Evolutionary conservation across 2,329 filamentous ascomycete species (phyloP).

Genomic region (Tolypocladium pustulatum): DNA sequence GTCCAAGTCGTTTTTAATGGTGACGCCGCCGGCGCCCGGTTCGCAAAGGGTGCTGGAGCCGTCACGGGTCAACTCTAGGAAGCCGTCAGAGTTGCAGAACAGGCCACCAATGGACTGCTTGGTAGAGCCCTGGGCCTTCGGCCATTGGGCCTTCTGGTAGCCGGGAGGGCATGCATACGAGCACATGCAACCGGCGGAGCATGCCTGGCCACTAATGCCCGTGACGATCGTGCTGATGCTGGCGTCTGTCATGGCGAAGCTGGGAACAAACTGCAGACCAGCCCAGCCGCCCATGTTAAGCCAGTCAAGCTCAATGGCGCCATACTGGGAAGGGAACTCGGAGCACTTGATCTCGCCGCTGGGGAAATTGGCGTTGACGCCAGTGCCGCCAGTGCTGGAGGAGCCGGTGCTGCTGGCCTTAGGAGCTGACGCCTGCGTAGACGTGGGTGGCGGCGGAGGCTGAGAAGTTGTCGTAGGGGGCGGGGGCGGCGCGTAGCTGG

Average conservation of each 20-base stretch:
- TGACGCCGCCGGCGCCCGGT: slow-evolving; percentile 57
- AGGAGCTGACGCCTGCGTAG: slow-evolving; percentile 8
- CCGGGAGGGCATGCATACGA: slow-evolving; percentile 89
- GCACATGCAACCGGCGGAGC: slow-evolving; percentile 60
- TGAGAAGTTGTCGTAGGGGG: slow-evolving; percentile 10
- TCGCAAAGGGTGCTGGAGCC: slow-evolving; percentile 64
- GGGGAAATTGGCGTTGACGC: slow-evolving; percentile 61
- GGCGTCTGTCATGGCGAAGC: slow-evolving; percentile 35
- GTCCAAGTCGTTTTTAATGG: slow-evolving; percentile 63
- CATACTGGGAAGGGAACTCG: slow-evolving; percentile 70
- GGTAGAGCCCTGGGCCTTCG: slow-evolving; percentile 61
- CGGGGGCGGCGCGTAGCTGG: slow-evolving; percentile 4
- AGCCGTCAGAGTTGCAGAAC: slow-evolving; percentile 62
- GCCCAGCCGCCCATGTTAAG: slow-evolving; percentile 65
- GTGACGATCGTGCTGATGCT: slow-evolving; percentile 57
- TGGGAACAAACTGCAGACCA: slow-evolving; percentile 59
- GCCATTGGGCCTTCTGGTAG: slow-evolving; percentile 91
- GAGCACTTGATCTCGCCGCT: slow-evolving; percentile 62
- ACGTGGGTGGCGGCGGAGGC: slow-evolving; percentile 2
- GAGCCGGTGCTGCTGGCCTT: slow-evolving; percentile 7
- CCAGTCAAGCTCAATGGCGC: slow-evolving; percentile 61
- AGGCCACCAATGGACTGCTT: slow-evolving; percentile 84
- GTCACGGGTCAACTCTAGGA: slow-evolving; percentile 66
- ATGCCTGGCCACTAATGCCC: slow-evolving; percentile 49
- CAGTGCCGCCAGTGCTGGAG: slow-evolving; percentile 27